Evolutionary conservation across 805 yeast species (phyloP).

Genomic region (Cyberlindnera maritima): DNA sequence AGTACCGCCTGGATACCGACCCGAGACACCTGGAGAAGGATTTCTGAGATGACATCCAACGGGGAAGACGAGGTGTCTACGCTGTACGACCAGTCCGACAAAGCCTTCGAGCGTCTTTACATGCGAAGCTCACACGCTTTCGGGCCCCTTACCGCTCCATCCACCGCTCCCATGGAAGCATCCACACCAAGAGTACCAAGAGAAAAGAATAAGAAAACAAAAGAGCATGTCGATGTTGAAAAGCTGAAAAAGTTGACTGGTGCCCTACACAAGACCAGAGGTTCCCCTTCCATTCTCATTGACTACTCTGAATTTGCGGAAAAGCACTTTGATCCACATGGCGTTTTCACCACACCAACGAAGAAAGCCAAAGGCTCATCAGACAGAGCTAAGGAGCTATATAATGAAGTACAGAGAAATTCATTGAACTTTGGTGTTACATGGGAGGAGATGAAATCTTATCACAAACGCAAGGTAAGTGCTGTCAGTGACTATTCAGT

Average conservation of each 20-base stretch:
- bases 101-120: neutral
- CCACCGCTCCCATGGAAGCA: neutral
- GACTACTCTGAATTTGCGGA: conserved; percentile 21
- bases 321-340: conserved; percentile 10
- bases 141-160: neutral
- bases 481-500: neutral
- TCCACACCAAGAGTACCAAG: neutral
- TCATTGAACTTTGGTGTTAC: conserved; percentile 22
- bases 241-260: conserved; percentile 15
- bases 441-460: conserved; percentile 14
- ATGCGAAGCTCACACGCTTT: neutral
- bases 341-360: neutral
- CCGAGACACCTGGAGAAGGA: no score
- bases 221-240: conserved; percentile 12
- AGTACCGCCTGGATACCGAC: no score
- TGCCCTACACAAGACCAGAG: neutral
- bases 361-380: neutral
- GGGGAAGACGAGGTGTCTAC: neutral
- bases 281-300: conserved; percentile 3
- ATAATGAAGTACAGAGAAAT: conserved; percentile 19
- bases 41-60: neutral
- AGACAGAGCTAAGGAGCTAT: conserved; percentile 14
- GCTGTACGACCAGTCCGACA: neutral
- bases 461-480: conserved; percentile 3
- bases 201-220: no score